Evolutionary conservation across 78 protist species (phyloP).

Genomic region (Bodo saltans): DNA sequence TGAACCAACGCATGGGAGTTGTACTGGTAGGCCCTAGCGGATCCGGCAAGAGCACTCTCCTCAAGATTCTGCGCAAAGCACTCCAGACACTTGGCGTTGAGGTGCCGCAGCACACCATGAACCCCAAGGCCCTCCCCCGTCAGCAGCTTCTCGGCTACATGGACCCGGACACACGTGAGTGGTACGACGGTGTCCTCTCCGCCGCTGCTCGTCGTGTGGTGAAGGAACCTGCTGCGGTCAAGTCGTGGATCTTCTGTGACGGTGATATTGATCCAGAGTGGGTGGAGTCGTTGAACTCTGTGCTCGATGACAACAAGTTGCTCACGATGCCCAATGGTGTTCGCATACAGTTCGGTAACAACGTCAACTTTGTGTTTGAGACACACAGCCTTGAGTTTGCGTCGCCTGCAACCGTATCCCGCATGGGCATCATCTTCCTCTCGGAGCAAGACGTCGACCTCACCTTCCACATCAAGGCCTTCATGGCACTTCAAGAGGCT

Average conservation of each 20-base stretch:
- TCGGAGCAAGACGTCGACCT: slow-evolving; percentile 48
- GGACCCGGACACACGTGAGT: slow-evolving; percentile 77
- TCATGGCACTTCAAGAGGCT: neutral
- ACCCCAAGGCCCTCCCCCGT: slow-evolving; percentile 78
- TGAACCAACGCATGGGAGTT: slow-evolving; percentile 70
- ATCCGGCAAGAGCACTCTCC: slow-evolving; percentile 67
- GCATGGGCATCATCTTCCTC: slow-evolving; percentile 73
- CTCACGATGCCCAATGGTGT: slow-evolving; percentile 82
- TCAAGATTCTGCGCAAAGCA: slow-evolving; percentile 49
- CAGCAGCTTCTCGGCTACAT: slow-evolving; percentile 69
- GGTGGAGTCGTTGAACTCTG: slow-evolving; percentile 83
- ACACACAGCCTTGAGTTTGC: slow-evolving; percentile 66
- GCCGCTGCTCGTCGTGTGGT: slow-evolving; percentile 38
- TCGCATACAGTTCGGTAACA: slow-evolving; percentile 67
- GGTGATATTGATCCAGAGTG: slow-evolving; percentile 81
- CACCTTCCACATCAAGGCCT: neutral
- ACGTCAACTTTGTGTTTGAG: slow-evolving; percentile 81
- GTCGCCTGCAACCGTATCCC: slow-evolving; percentile 83
- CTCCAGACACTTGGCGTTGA: slow-evolving; percentile 8
- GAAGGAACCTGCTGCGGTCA: slow-evolving; percentile 28
- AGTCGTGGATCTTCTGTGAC: slow-evolving; percentile 74
- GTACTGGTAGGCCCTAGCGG: slow-evolving; percentile 78
- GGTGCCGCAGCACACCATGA: slow-evolving; percentile 46
- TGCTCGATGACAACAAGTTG: slow-evolving; percentile 80
- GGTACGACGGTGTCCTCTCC: slow-evolving; percentile 79